Evolutionary conservation across 441 rosid genomes (phyloP), one percentile per base, ranked within the genome.

Genomic region (Heliophila coronopifolia): DNA sequence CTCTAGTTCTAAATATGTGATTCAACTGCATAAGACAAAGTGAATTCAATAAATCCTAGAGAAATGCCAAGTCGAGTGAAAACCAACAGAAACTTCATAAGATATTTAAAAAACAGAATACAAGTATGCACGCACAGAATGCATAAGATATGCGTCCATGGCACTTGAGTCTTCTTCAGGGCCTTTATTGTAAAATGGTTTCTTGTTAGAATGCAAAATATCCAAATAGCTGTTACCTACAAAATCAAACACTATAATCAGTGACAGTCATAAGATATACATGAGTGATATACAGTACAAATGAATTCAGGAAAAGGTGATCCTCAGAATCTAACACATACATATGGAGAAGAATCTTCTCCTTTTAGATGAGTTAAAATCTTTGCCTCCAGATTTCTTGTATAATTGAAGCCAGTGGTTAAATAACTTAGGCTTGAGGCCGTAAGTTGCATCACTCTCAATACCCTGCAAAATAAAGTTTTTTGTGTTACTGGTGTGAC

Each of bases 141-240:
- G 98, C 85, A 92, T 79, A 46, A 87, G 72, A 67, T 87, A 92
- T 2, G 77, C 81, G 30, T 84, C 95, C 87, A 76, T 79, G 68
- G 65, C 71, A 59, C 73, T 73, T 3, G 84, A 77, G 76, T 91
- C 96, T 74, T 84, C 96, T 74, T 79, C 81, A 15, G 36, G 59
- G 54, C 95, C 89, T 65, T 75, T 77, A 63, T 59, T 64, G 67
- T 87, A 92, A 66, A 87, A 91, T 19, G 96, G 94, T 61, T 66
- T 85, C 80, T 87, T 91, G 77, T 85, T 86, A 50, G 77, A 73
- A 52, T 87, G 88, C 70, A 87, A 63, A 65, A 92, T 71, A 67
- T 92, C 98, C 61, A 77, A 57, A 62, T 87, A 92, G 78, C 83
- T 78, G 68, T 76, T 75, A 65, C 79, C 98, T 86, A 61, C 16